Evolutionary conservation across 2,329 filamentous ascomycete genomes (phyloP), one percentile per base, ranked within the genome.

Genomic region (Aspergillus tanneri): DNA sequence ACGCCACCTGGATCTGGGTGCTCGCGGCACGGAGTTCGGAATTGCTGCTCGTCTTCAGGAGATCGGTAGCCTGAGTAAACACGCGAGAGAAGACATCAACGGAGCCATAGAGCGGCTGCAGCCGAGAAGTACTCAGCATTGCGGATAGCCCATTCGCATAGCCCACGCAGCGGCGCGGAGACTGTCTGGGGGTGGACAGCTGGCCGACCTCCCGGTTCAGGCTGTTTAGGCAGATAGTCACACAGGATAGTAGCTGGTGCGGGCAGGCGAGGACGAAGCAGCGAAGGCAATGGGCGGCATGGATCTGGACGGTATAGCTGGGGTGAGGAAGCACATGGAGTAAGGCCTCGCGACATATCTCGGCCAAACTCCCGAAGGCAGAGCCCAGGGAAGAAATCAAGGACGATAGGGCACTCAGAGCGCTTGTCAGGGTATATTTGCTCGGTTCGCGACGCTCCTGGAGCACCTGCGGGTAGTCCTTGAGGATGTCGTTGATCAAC

Each of bases 191-290:
- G 0, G 84, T 83, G 11, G 80, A 82, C 5, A 97, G 79, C 35
- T 93, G 79, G 22, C 85, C 85, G 22, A 99, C 78, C 63, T 99
- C 93, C 54, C 93, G 81, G 52, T 84, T 88, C 51, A 99, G 80
- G 65, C 90, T 96, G 68, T 96, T 96, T 87, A 97, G 91, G 69
- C 91, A 97, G 37, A 97, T 88, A 0, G 92, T 95, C 14, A 97
- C 83, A 54, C 90, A 93, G 2, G 90, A 88, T 4, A 97, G 75
- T 5, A 99, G 81, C 64, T 97, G 92, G 58, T 95, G 88, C 4
- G 93, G 93, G 59, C 90, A 96, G 11, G 90, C 90, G 35, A 96
- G 77, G 1, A 95, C 88, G 62, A 97, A 93, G 0, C 81, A 83
- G 58, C 92, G 90, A 59, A 97, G 76, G 63, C 90, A 96, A 52